Base-by-base conservation (phyloP, 2,329 filamentous ascomycete species). In the Xylariaceae sp. region DNA sequence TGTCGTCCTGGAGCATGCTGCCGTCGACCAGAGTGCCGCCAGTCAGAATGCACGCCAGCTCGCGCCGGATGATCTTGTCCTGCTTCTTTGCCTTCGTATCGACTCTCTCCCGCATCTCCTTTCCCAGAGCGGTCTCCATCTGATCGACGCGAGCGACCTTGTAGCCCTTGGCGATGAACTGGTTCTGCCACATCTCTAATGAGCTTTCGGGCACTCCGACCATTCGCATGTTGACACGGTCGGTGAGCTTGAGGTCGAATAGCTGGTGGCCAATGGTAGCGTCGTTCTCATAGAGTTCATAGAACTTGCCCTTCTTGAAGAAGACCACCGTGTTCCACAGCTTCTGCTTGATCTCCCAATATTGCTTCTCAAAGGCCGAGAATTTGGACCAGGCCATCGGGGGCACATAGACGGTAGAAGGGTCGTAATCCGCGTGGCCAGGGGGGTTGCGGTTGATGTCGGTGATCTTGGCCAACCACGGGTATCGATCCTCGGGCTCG, bases 261-360 rank as follows among this genome's bases (percentile, higher is more conserved):
- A 95, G 70, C 57, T 96, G 92, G 55, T 98, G 89, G 4, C 92
- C 92, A 36, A 96, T 81, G 0, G 90, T 94, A 5, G 92, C 92
- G 60, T 98, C 92, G 40, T 95, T 94, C 57, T 98, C 92, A 53
- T 96, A 98, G 0, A 98, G 71, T 57, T 98, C 92, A 55, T 95
- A 98, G 60, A 98, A 98, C 52, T 98, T 98, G 52, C 92, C 92
- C 68, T 98, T 98, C 62, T 96, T 98, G 78, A 98, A 98, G 63
- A 98, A 98, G 12, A 98, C 90, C 29, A 98, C 82, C 0, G 89
- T 95, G 46, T 95, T 88, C 84, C 86, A 96, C 45, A 93, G 85
- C 49, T 95, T 95, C 58, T 89, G 84, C 64, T 98, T 98, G 59
- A 98, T 96, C 52, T 94, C 87, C 92, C 92, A 98, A 58, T 98